A percentile compares a stretch with the other conserved stretches of the same genome.
phyloP scores from a whole-genome alignment of 202 grass and related monocot genomes.

The Zoysia matrella region DNA sequence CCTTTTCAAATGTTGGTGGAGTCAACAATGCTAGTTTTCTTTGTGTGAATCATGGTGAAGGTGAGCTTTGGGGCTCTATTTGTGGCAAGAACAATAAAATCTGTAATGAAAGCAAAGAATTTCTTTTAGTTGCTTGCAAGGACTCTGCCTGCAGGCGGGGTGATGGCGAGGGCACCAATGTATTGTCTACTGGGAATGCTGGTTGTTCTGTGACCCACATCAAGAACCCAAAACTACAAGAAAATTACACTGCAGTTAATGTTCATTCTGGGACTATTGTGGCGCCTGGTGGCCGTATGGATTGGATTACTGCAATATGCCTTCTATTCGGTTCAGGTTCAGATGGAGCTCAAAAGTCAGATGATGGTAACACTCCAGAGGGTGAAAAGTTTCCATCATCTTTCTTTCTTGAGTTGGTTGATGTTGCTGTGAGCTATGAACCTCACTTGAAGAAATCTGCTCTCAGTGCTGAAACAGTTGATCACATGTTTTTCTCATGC shows the following conservation, averaged over 20 bases:
- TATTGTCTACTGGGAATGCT: conserved; percentile 71
- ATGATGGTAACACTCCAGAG: conserved; percentile 38
- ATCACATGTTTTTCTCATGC: conserved; percentile 56
- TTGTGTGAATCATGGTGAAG: conserved; percentile 83
- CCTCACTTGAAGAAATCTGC: conserved; percentile 58
- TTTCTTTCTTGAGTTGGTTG: conserved; percentile 88
- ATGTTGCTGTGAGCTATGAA: conserved; percentile 94
- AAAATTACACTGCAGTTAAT: conserved; percentile 78
- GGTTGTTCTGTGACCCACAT: conserved; percentile 81
- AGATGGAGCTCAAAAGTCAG: conserved; percentile 42
- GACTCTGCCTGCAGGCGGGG: conserved; percentile 74
- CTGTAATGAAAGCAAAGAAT: conserved; percentile 57
- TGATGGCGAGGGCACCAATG: conserved; percentile 89
- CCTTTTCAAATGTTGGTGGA: conserved; percentile 81
- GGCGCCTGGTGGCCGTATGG: conserved; percentile 92
- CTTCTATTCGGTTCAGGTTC: conserved; percentile 69
- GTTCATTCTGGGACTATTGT: conserved; percentile 80
- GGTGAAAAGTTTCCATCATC: conserved; percentile 45
- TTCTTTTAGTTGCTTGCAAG: conserved; percentile 75
- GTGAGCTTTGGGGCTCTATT: conserved; percentile 83
- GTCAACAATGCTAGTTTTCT: conserved; percentile 61
- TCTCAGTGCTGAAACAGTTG: conserved; percentile 48
- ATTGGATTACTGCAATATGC: conserved; percentile 84
- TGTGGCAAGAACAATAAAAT: conserved; percentile 47
- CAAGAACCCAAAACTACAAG: conserved; percentile 65